These are phyloP conservation scores for Clonostachys sp. DNA, from an alignment of 2,329 filamentous ascomycete species.

Conservation along the genomic window DNA sequence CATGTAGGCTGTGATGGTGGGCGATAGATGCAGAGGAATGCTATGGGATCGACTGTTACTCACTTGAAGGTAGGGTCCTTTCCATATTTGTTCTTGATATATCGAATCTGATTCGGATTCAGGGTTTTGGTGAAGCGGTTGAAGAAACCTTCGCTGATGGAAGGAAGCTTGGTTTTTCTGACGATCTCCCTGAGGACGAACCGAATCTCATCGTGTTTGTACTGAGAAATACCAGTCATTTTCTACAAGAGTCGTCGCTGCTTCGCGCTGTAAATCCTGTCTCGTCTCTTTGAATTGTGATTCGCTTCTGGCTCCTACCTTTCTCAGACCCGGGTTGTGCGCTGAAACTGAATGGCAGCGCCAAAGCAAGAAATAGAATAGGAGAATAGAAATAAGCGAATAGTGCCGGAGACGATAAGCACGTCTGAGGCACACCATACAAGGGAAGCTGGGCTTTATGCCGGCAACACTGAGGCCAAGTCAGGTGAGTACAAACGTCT, in stretches of 20 bases:
- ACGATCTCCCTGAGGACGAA: slow-evolving; percentile 24
- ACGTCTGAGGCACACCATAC: too few species aligned
- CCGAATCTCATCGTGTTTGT: slow-evolving; percentile 24
- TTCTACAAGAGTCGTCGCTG: not conserved
- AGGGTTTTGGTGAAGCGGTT: slow-evolving; percentile 18
- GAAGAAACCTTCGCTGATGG: slow-evolving; percentile 18
- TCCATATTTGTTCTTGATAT: slow-evolving; percentile 34
- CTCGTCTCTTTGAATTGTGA: too few species aligned
- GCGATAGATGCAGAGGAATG: not conserved
- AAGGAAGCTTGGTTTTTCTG: slow-evolving; percentile 11
- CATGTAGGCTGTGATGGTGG: not conserved
- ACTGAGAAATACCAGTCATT: slow-evolving; percentile 28
- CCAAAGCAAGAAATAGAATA: not conserved
- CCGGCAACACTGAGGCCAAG: not conserved
- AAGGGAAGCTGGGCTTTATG: too few species aligned
- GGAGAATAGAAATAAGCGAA: not conserved
- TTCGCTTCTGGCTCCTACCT: too few species aligned
- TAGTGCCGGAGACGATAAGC: too few species aligned
- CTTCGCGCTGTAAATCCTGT: too few species aligned
- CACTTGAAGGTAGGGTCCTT: slow-evolving; percentile 31
- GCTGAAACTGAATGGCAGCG: not conserved
- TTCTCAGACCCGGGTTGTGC: too few species aligned
- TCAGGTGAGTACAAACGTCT: not conserved
- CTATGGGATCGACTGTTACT: slow-evolving; percentile 4
- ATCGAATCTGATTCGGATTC: slow-evolving; percentile 27